A percentile compares a stretch with the other conserved stretches of the same genome.
Conservation (phyloP, 1,284 basidiomycete genomes). For the Puccinia triticina region DNA sequence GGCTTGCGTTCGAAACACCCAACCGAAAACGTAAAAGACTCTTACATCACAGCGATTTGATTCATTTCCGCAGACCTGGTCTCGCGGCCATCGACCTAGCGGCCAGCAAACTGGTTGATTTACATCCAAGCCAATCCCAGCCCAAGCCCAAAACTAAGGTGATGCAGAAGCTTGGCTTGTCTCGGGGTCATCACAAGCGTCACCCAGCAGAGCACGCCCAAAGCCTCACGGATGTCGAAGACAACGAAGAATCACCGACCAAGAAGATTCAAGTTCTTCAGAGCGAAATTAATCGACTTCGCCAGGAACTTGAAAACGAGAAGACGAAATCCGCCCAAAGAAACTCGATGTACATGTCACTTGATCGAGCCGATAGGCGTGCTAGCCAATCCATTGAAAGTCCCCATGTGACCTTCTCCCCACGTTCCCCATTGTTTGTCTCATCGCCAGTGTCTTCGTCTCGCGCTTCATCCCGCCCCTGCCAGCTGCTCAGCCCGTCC, state of each 20-base stretch:
- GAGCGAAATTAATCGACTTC: constrained; percentile 28
- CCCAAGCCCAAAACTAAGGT: constrained; percentile 39
- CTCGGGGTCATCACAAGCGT: constrained; percentile 5
- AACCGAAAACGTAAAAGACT: constrained; percentile 41
- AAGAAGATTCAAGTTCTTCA: constrained; percentile 48
- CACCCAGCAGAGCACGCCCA: not conserved
- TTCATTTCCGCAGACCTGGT: constrained; percentile 15
- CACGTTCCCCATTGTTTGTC: constrained; percentile 21
- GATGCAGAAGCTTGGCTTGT: constrained; percentile 44
- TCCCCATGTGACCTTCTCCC: constrained; percentile 32
- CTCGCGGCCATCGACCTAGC: constrained; percentile 32
- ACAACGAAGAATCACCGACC: constrained; percentile 22
- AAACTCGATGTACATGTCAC: constrained; percentile 10
- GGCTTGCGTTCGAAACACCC: not conserved
- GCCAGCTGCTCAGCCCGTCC: not conserved
- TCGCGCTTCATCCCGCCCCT: not conserved
- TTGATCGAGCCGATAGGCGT: constrained; percentile 4
- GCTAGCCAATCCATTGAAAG: not conserved
- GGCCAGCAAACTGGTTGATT: not conserved
- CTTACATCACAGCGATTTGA: constrained; percentile 28
- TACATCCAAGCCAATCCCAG: constrained; percentile 16
- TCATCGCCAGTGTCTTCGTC: constrained; percentile 37
- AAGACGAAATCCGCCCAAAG: constrained; percentile 28
- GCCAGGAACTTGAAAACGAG: constrained; percentile 44
- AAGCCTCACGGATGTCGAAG: constrained; percentile 10